phyloP scores from a whole-genome alignment of 306 rosid species.

The Sicyos edulis region DNA sequence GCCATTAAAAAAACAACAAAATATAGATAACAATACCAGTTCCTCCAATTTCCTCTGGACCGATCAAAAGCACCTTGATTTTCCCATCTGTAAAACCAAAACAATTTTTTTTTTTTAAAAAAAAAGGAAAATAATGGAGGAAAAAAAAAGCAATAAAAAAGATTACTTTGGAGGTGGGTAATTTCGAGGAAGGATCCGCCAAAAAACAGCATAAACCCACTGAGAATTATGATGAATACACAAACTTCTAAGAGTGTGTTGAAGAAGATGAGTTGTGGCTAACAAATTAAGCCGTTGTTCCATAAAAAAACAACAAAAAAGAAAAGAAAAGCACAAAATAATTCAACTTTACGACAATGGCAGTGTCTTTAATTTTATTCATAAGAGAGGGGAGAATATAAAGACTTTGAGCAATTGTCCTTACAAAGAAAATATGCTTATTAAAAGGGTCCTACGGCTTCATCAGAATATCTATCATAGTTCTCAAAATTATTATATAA shows the following conservation, averaged over 20 bases:
- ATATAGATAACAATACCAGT: slow-evolving; percentile 45
- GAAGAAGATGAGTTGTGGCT: slow-evolving; percentile 28
- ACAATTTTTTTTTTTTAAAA: not conserved
- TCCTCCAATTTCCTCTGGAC: slow-evolving; percentile 98
- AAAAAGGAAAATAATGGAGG: not conserved
- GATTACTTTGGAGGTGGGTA: slow-evolving; percentile 25
- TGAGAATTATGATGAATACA: slow-evolving; percentile 25
- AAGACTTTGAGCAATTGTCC: not conserved
- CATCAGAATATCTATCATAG: too few relatives aligned
- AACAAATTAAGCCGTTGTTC: slow-evolving; percentile 18
- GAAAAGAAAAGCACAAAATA: too few relatives aligned
- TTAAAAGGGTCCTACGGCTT: too few relatives aligned
- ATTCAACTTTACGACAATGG: not conserved
- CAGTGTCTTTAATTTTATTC: not conserved
- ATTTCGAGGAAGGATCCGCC: slow-evolving; percentile 25
- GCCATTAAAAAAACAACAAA: too few relatives aligned
- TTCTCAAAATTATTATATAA: too few relatives aligned
- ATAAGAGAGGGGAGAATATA: not conserved
- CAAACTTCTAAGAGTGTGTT: slow-evolving; percentile 25
- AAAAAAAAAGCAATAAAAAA: too few relatives aligned
- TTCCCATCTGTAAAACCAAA: slow-evolving; percentile 64
- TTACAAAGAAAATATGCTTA: too few relatives aligned
- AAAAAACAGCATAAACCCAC: slow-evolving; percentile 27
- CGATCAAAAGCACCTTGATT: slow-evolving; percentile 88
- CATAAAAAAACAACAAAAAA: not conserved